Evolutionary conservation across 1,284 basidiomycete genomes (phyloP).

Genomic region (Ceratobasidium sp.): DNA sequence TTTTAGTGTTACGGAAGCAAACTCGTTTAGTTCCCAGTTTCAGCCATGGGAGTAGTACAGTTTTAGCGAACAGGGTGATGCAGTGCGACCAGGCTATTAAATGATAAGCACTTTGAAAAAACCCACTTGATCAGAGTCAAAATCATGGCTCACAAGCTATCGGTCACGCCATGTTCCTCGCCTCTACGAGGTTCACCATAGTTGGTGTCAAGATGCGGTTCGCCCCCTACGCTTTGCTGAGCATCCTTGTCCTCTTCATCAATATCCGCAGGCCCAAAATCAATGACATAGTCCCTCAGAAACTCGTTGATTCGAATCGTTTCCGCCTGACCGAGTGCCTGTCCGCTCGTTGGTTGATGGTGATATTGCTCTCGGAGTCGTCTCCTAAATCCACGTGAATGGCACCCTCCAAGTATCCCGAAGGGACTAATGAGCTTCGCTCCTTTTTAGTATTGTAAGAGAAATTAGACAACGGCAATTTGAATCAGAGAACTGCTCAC

Average conservation of each 20-base stretch:
- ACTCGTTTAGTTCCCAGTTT: too few species aligned
- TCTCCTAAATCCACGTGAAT: not conserved
- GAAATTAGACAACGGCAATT: not conserved
- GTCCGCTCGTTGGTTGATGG: not conserved
- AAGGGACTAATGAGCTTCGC: conserved; percentile 29
- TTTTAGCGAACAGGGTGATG: conserved; percentile 64
- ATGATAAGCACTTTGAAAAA: too few species aligned
- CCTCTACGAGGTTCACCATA: not conserved
- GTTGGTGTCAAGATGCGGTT: too few species aligned
- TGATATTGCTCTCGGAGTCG: conserved; percentile 20
- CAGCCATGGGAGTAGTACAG: too few species aligned
- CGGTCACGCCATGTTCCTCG: not conserved
- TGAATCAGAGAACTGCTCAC: not conserved
- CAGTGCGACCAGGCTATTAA: conserved; percentile 66
- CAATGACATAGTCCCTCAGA: conserved; percentile 28
- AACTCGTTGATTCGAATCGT: conserved; percentile 11
- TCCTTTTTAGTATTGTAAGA: not conserved
- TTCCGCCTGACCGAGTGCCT: not conserved
- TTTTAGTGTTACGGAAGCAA: too few species aligned
- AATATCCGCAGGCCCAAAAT: conserved; percentile 28
- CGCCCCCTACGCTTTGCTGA: too few species aligned
- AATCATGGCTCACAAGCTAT: not conserved
- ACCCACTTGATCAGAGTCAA: too few species aligned
- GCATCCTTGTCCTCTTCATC: not conserved
- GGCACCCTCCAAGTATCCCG: conserved; percentile 4